Percentiles rank a stretch among this genome's conserved stretches.
These are phyloP conservation scores for Lonicera japonica DNA, from an alignment of 129 eudicot genomes.

Conservation along the genomic window DNA sequence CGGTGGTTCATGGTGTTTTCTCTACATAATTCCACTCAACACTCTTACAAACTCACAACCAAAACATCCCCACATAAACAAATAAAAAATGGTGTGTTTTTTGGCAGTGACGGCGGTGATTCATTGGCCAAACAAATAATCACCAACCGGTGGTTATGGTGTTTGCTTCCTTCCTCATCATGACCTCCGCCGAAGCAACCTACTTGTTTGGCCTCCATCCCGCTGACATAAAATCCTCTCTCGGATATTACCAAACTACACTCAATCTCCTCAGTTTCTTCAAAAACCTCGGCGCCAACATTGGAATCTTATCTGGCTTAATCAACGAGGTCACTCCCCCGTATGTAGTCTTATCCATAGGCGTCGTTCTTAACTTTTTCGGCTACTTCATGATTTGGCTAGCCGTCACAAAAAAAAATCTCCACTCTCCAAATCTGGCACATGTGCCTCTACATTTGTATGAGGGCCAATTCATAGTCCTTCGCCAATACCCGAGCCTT, in stretches of 20 bases:
- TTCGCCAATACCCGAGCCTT: constrained; percentile 85
- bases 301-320: constrained; percentile 67
- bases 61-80: no score
- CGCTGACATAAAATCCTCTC: no score
- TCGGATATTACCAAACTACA: no score
- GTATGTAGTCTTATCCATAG: constrained; percentile 67
- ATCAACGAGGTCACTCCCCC: constrained; percentile 75
- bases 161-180: constrained; percentile 66
- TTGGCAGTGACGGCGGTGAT: constrained; percentile 17
- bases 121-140: constrained; percentile 40
- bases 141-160: constrained; percentile 87
- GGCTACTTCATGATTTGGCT: no score
- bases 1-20: constrained; percentile 85
- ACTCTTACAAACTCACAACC: no score
- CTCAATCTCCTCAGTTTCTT: no score
- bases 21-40: no score
- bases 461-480: constrained; percentile 78
- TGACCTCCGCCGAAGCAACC: constrained; percentile 80
- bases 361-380: no score
- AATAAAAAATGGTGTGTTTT: constrained; percentile 7
- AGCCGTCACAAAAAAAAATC: no score
- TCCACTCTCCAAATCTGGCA: no score
- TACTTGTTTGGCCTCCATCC: constrained; percentile 93
- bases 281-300: constrained; percentile 71
- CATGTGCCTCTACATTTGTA: constrained; percentile 77